Evolutionary conservation across 176 grass and related monocot genomes (phyloP).

Genomic region (Olyra latifolia): DNA sequence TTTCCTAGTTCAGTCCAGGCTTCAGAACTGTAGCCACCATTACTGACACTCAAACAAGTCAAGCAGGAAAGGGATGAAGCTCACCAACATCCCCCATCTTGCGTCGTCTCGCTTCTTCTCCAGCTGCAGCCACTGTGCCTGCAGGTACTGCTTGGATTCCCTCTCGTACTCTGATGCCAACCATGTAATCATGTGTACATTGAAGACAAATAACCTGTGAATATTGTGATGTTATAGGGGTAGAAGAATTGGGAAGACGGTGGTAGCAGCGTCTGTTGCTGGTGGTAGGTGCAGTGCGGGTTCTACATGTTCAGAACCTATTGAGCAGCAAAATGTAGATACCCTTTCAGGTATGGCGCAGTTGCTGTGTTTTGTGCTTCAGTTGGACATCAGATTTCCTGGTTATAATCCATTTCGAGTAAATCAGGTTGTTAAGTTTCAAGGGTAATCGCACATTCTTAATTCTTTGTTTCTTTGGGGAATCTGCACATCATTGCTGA

Average conservation of each 20-base stretch:
- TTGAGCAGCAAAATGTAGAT: constrained; percentile 26
- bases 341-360: not conserved
- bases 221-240: constrained; percentile 22
- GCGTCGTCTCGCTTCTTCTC: constrained; percentile 36
- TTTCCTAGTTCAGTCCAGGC: not conserved
- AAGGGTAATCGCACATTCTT: not conserved
- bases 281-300: constrained; percentile 30
- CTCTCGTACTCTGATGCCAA: not conserved
- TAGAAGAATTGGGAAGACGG: constrained; percentile 28
- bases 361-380: not conserved
- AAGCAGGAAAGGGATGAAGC: constrained; percentile 33
- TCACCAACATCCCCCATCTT: constrained; percentile 34
- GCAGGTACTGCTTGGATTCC: constrained; percentile 32
- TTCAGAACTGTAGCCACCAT: constrained; percentile 16
- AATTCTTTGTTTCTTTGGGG: not conserved
- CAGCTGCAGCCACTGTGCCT: constrained; percentile 13
- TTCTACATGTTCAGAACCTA: constrained; percentile 16
- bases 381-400: constrained; percentile 2
- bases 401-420: not conserved
- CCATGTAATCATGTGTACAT: not conserved
- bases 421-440: not conserved
- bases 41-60: constrained; percentile 14
- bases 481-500: not conserved
- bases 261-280: constrained; percentile 15
- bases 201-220: constrained; percentile 18